phyloP scores from a whole-genome alignment of 176 grass and related monocot genomes.

The Melocanna baccifera region DNA sequence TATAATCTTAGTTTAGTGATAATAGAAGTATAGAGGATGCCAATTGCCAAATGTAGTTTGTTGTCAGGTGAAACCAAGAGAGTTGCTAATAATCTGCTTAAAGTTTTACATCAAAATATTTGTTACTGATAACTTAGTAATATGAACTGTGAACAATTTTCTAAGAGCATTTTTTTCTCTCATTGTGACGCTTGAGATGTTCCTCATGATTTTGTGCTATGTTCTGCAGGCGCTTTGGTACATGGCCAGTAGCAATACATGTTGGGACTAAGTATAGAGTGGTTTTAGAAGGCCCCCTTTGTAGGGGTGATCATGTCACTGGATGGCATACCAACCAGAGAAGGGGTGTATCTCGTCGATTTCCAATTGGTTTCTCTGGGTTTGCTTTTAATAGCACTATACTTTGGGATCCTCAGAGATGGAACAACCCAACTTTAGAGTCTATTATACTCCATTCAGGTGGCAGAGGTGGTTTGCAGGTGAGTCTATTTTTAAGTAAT shows the following conservation, averaged over 20 bases:
- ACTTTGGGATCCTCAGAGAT: conserved; percentile 86
- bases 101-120: neutral
- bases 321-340: conserved; percentile 79
- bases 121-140: neutral
- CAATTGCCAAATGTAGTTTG: neutral
- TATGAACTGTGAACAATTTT: neutral
- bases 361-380: conserved; percentile 66
- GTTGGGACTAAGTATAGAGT: conserved; percentile 52
- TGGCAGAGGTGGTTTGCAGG: conserved; percentile 68
- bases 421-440: conserved; percentile 51
- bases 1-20: conserved; percentile 5
- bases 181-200: neutral
- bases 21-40: neutral
- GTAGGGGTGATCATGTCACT: conserved; percentile 68
- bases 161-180: neutral
- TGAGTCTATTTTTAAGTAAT: conserved; percentile 18
- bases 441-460: conserved; percentile 76
- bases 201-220: conserved; percentile 26
- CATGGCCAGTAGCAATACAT: conserved; percentile 86
- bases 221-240: conserved; percentile 68
- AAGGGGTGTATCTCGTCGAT: conserved; percentile 53
- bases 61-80: neutral
- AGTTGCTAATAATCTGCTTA: neutral
- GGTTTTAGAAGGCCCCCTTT: conserved; percentile 81
- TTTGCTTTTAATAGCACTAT: conserved; percentile 97